These are phyloP conservation scores for Trichodelitschia bisporula DNA, from an alignment of 495 filamentous ascomycete species.

Conservation along the genomic window DNA sequence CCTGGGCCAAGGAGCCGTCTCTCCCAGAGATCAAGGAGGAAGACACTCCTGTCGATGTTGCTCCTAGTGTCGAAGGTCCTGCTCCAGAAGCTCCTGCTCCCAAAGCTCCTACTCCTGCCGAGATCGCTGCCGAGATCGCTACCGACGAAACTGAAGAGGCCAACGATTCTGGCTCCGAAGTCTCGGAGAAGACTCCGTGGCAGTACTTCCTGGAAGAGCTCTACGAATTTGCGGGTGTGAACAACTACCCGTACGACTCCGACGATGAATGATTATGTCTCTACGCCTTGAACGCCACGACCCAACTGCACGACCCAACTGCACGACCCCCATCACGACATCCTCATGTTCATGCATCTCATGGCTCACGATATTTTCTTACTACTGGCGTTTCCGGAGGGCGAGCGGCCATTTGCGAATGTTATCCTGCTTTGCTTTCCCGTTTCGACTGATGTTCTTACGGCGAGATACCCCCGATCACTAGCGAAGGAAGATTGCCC, in stretches of 20 bases:
- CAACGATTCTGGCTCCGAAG: not conserved
- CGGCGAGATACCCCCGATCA: too few relatives aligned
- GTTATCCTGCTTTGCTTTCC: too few relatives aligned
- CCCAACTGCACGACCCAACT: too few relatives aligned
- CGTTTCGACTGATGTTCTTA: too few relatives aligned
- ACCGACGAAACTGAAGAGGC: not conserved
- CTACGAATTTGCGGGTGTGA: conserved; percentile 7
- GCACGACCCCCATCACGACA: too few relatives aligned
- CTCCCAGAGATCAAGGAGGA: not conserved
- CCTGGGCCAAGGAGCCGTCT: not conserved
- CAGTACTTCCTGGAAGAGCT: conserved; percentile 9
- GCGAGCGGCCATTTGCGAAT: too few relatives aligned
- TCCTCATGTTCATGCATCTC: too few relatives aligned
- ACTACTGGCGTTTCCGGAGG: too few relatives aligned
- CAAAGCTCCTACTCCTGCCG: not conserved
- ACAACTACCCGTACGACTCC: not conserved
- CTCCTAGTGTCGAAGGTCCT: not conserved
- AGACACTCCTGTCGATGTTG: not conserved
- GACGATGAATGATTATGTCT: not conserved
- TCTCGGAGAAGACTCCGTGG: conserved; percentile 6
- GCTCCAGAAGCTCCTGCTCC: not conserved
- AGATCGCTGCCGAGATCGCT: not conserved
- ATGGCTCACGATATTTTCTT: too few relatives aligned
- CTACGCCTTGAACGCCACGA: too few relatives aligned
- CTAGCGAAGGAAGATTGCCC: too few relatives aligned